Base-by-base conservation (phyloP, 2,329 filamentous ascomycete species). In the Metarhizium robertsii region DNA sequence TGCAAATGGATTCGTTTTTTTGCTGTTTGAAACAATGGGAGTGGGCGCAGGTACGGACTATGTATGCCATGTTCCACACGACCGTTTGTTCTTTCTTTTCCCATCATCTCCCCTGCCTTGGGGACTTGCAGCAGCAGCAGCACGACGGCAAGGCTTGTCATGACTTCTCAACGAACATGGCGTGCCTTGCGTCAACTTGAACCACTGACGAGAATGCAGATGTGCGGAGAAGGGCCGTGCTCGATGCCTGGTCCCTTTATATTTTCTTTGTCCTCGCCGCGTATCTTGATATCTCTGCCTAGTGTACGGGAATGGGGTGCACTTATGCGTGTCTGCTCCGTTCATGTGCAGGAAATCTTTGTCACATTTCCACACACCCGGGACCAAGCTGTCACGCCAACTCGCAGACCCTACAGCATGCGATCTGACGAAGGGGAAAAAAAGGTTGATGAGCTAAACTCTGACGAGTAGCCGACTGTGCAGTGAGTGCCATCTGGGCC, bases 101-200 rank as follows among this genome's bases (percentile, higher is more conserved):
- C n/a, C 43, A 25, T 46, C 40, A 43, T 43, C 4, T 43, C 18
- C 43, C 43, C 43, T 46, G 8, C 43, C 43, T 29, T 25, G 43
- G 18, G 25, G 25, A 25, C 25, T 25, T 25, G 25, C 25, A 25
- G n/a, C 7, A 7, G n/a, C 7, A 7, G 46, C 20, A n/a, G 38
- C 50, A 45, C 38, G 13, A 52, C 36, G 4, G 20, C 50, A 29
- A 52, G 42, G 30, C 13, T 38, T 30, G 36, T 30, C 38, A 20
- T 18, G 36, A 32, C 40, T 16, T 13, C 29, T 2, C 16, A 30
- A 8, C 30, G 4, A 18, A 13, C 38, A 53, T 40, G 42, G 43
- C 30, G 52, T 53, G 52, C 52, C 42, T 53, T 40, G 52, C 52
- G 40, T 53, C 52, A 53, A 30, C 25, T 10, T 53, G 42, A 47